Base-by-base conservation (phyloP, 169 alveolate species). In the Toxoplasma gondii region DNA sequence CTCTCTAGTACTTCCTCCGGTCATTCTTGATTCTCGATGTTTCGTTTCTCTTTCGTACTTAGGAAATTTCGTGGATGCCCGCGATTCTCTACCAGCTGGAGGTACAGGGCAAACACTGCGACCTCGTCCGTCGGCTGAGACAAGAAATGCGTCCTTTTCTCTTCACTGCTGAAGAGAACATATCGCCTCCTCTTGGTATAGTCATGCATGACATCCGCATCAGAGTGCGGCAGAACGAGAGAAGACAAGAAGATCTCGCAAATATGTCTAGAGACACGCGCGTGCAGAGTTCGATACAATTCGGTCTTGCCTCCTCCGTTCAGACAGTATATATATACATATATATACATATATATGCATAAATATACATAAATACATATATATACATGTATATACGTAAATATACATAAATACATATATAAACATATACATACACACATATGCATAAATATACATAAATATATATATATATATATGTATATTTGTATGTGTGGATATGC, bases 91-190 rank as follows among this genome's bases (percentile, higher is more conserved):
- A 9, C 38, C 17, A 83, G 69, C n/a, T 83, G n/a, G 91, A 83
- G 69, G 69, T 83, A 5, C 91, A 83, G 38, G 91, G 31, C 16
- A 83, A 83, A 38, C 91, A 83, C 38, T n/a, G 38, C n/a, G 91
- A 83, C 38, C 38, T 83, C n/a, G 54, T 38, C 16, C 74, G 69
- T 2, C 54, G 69, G 16, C 19, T 69, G 43, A 34, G 17, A 69
- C 34, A 17, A 4, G 82, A 69, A 9, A 9, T 69, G 34, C 38
- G 10, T 4, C 82, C 82, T 4, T 31, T 69, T 22, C 82, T 69
- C 58, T 49, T 49, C 58, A 12, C 58, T 49, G 22, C 58, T 4
- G 58, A 12, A 49, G 58, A 4, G 58, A 49, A 49, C 4, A 49
- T 4, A 7, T 49, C 58, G 58, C 58, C 58, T 49, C 58, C 58